Conservation (phyloP, 768 basidiomycete genomes). For the Boletus fagicola region DNA sequence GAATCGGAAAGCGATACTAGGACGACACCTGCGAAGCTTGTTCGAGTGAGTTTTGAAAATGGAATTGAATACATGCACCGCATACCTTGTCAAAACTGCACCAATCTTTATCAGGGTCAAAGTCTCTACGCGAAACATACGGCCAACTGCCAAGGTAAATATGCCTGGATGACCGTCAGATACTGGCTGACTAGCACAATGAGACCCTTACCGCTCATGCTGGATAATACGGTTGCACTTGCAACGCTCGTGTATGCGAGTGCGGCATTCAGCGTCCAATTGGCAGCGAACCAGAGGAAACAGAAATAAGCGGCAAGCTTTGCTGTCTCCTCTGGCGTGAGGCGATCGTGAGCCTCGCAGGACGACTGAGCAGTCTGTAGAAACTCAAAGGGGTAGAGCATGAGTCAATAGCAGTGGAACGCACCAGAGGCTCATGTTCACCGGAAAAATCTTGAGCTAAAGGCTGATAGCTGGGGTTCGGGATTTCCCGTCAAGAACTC, state of each 20-base stretch:
- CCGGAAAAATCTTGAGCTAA: conserved; percentile 15
- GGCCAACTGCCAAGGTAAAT: conserved; percentile 86
- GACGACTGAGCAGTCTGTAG: conserved; percentile 10
- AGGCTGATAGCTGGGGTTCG: conserved; percentile 30
- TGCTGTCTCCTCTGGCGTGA: conserved; percentile 71
- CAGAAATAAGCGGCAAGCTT: conserved; percentile 78
- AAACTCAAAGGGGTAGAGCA: background rate
- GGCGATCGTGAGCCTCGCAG: conserved; percentile 32
- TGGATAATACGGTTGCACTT: conserved; percentile 85
- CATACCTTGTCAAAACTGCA: conserved; percentile 79
- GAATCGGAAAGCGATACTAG: conserved; percentile 91
- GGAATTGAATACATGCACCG: background rate
- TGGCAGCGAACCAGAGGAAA: conserved; percentile 91
- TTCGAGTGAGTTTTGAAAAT: conserved; percentile 9
- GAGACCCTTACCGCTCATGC: conserved; percentile 73
- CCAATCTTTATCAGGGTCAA: conserved; percentile 69
- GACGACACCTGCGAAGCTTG: conserved; percentile 77
- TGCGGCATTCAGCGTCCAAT: conserved; percentile 85
- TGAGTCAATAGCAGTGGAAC: background rate
- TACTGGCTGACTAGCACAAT: background rate
- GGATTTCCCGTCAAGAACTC: background rate
- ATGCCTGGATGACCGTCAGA: conserved; percentile 56
- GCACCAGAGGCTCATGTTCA: conserved; percentile 21
- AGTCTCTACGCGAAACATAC: conserved; percentile 76
- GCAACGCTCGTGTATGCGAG: conserved; percentile 91